Percentiles rank a stretch among this genome's conserved stretches.
These are phyloP conservation scores for Nemania diffusa DNA, from an alignment of 2,329 filamentous ascomycete genomes.

Conservation along the genomic window DNA sequence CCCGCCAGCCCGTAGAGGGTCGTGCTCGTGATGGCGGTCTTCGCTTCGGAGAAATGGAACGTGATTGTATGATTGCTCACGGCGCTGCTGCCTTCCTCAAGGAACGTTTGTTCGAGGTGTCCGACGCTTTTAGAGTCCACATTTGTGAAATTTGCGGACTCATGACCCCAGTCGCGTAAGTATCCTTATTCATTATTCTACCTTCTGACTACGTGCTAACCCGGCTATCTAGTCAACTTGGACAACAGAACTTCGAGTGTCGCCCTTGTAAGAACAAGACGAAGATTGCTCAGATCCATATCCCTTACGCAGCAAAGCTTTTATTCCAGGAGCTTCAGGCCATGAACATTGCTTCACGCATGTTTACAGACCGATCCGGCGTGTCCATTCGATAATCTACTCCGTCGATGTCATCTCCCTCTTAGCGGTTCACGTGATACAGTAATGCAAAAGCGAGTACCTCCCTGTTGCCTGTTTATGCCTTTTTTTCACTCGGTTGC, in stretches of 20 bases:
- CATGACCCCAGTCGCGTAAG: constrained; percentile 99
- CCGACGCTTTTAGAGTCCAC: constrained; percentile 96
- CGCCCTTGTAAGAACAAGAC: constrained; percentile 99
- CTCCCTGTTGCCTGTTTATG: background rate
- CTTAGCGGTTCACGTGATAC: background rate
- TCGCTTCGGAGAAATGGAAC: constrained; percentile 99
- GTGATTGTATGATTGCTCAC: constrained; percentile 99
- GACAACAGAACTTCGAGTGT: constrained; percentile 96
- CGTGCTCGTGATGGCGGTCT: constrained; percentile 97
- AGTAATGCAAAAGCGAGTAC: background rate
- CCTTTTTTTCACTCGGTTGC: constrained; percentile 27
- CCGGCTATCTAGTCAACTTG: constrained; percentile 75
- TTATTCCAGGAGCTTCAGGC: constrained; percentile 97
- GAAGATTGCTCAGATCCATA: constrained; percentile 96
- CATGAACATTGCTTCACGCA: constrained; percentile 98
- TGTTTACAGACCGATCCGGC: constrained; percentile 90
- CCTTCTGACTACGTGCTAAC: background rate
- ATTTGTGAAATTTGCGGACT: constrained; percentile 98
- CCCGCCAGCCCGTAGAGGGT: constrained; percentile 96
- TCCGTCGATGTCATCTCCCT: background rate
- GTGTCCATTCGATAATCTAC: constrained; percentile 71
- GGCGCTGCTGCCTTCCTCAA: constrained; percentile 97
- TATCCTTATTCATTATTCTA: constrained; percentile 46
- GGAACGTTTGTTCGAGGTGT: constrained; percentile 96
- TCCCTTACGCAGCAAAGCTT: constrained; percentile 96